These are phyloP conservation scores for Xylariaceae sp. DNA, from an alignment of 2,329 filamentous ascomycete species.

Conservation along the genomic window DNA sequence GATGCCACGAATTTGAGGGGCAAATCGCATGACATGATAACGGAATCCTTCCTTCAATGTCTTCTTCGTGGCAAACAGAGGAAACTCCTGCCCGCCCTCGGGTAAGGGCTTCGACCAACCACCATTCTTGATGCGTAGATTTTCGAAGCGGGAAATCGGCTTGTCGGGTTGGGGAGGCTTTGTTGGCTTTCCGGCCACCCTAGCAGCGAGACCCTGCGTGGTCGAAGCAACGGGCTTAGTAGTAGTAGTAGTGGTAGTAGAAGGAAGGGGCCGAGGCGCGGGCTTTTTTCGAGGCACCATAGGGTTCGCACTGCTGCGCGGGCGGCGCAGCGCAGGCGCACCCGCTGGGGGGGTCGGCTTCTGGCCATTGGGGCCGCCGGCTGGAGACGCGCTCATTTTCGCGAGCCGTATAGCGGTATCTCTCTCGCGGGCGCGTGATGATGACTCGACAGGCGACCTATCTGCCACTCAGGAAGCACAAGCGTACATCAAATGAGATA, in stretches of 20 bases:
- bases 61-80: conserved; percentile 78
- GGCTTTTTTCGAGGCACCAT: conserved; percentile 58
- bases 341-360: conserved; percentile 43
- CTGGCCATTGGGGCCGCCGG: conserved; percentile 41
- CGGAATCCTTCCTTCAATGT: conserved; percentile 73
- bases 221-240: conserved; percentile 29
- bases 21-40: conserved; percentile 80
- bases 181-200: conserved; percentile 16
- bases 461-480: conserved; percentile 11
- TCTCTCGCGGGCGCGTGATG: conserved; percentile 2
- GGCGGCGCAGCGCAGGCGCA: conserved; percentile 37
- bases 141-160: conserved; percentile 35
- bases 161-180: conserved; percentile 24
- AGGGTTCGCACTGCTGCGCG: conserved; percentile 51
- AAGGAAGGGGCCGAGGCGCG: conserved; percentile 33
- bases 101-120: conserved; percentile 55
- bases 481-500: conserved; percentile 13
- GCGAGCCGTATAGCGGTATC: not conserved
- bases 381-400: conserved; percentile 39
- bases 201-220: conserved; percentile 22
- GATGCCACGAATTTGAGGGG: conserved; percentile 40
- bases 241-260: conserved; percentile 1
- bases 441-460: conserved; percentile 4
- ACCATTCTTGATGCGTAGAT: conserved; percentile 42
- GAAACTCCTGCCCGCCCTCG: conserved; percentile 44